Conservation (phyloP, 169 alveolate species). For the Plasmodium vinckei region DNA sequence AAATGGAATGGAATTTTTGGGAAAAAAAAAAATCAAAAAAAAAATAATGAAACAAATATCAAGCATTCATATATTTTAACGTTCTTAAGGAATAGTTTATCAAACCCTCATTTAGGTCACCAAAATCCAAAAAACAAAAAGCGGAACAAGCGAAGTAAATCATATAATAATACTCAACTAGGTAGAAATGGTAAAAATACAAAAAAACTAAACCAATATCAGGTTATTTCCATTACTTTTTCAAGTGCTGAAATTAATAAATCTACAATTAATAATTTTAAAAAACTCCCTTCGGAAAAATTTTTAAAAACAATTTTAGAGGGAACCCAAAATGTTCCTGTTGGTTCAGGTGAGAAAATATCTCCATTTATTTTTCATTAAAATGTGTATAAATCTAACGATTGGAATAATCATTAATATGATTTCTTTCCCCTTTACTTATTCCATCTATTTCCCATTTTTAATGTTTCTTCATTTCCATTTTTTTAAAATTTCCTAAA, state of each 20-base stretch:
- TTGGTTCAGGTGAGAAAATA: constrained; percentile 48
- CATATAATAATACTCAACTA: no score
- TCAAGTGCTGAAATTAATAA: constrained; percentile 89
- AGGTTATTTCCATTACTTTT: constrained; percentile 88
- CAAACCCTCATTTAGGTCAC: constrained; percentile 43
- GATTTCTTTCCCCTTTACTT: no score
- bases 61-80: constrained; percentile 29
- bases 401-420: constrained; percentile 20
- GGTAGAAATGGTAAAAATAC: no score
- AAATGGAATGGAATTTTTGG: not conserved
- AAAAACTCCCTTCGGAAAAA: constrained; percentile 87
- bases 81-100: constrained; percentile 45
- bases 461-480: constrained; percentile 7
- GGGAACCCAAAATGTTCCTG: constrained; percentile 76
- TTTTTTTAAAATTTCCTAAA: not conserved
- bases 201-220: constrained; percentile 84
- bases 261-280: constrained; percentile 82
- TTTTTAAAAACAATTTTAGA: constrained; percentile 83
- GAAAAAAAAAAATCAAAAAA: constrained; percentile 3
- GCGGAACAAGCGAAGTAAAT: not conserved
- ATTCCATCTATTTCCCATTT: not conserved
- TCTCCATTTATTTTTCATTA: not conserved
- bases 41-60: constrained; percentile 8
- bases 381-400: constrained; percentile 64
- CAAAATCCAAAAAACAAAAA: constrained; percentile 69